Percentiles rank a stretch among this genome's conserved stretches.
Conservation (phyloP, 257 asterid species). For the Thymus mandschuricus region DNA sequence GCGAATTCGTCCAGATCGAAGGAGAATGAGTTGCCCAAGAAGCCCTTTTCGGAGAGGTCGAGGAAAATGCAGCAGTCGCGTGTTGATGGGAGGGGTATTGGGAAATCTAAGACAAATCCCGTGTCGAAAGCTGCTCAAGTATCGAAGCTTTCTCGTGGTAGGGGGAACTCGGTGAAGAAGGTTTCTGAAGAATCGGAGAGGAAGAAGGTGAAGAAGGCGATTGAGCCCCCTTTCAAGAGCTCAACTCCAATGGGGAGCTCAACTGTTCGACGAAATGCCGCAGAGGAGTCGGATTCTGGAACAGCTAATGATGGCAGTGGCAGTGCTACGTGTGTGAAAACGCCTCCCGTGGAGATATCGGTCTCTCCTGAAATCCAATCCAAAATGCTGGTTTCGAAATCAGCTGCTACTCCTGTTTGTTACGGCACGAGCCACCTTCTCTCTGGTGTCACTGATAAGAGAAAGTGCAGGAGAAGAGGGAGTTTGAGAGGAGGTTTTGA, state of each 20-base stretch:
- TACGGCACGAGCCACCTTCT: conserved; percentile 80
- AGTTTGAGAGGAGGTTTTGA: conserved; percentile 59
- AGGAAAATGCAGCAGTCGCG: conserved; percentile 33
- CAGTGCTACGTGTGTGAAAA: conserved; percentile 42
- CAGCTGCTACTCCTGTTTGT: conserved; percentile 71
- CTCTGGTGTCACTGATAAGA: conserved; percentile 71
- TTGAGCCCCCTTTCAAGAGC: background rate
- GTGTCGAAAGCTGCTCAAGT: conserved; percentile 31
- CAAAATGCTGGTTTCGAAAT: conserved; percentile 33
- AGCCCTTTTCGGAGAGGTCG: conserved; percentile 37
- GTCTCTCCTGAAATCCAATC: conserved; percentile 84
- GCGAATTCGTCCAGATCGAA: conserved; percentile 45
- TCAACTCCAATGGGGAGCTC: conserved; percentile 1
- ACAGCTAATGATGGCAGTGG: conserved; percentile 19
- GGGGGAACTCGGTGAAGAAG: conserved; percentile 31
- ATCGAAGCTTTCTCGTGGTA: conserved; percentile 36
- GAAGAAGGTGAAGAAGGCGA: conserved; percentile 14
- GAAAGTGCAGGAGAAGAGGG: conserved; percentile 82
- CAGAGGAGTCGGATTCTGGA: conserved; percentile 6
- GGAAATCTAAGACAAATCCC: conserved; percentile 31
- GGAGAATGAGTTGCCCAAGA: conserved; percentile 41
- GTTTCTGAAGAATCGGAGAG: conserved; percentile 21
- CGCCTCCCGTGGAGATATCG: conserved; percentile 86
- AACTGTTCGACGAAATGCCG: conserved; percentile 23
- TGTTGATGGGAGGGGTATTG: conserved; percentile 28